These are phyloP conservation scores for Nicotiana knightiana DNA, from an alignment of 257 asterid species.

Conservation along the genomic window DNA sequence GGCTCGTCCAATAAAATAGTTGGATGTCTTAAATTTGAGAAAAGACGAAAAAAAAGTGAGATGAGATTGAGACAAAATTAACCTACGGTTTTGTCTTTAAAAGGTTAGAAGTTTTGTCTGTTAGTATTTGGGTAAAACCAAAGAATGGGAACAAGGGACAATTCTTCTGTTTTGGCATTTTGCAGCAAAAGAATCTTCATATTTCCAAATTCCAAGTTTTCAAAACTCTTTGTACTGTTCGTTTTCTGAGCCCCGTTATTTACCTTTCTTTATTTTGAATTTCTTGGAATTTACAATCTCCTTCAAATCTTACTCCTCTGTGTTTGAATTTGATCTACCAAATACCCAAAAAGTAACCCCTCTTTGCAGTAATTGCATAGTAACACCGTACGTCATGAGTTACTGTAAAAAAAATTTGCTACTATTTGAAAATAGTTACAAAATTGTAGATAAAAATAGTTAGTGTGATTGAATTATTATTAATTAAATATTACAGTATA, in stretches of 20 bases:
- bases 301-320: neutral
- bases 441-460: no score
- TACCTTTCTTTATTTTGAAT: neutral
- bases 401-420: neutral
- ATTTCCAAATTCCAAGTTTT: neutral
- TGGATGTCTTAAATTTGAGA: neutral
- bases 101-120: conserved; percentile 20
- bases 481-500: no score
- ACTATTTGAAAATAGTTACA: neutral
- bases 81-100: conserved; percentile 2
- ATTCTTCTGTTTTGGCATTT: conserved; percentile 23
- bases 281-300: neutral
- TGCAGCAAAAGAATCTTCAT: neutral
- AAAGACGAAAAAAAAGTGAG: neutral
- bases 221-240: neutral
- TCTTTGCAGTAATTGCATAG: no score
- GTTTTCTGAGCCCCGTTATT: neutral
- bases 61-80: conserved; percentile 5
- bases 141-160: conserved; percentile 17
- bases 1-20: neutral
- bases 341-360: neutral
- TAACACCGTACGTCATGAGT: neutral
- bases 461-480: no score
- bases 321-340: neutral
- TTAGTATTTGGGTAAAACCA: conserved; percentile 25